Base-by-base conservation (phyloP, 305 asterid genomes). In the Stenogyne calaminthoides region DNA sequence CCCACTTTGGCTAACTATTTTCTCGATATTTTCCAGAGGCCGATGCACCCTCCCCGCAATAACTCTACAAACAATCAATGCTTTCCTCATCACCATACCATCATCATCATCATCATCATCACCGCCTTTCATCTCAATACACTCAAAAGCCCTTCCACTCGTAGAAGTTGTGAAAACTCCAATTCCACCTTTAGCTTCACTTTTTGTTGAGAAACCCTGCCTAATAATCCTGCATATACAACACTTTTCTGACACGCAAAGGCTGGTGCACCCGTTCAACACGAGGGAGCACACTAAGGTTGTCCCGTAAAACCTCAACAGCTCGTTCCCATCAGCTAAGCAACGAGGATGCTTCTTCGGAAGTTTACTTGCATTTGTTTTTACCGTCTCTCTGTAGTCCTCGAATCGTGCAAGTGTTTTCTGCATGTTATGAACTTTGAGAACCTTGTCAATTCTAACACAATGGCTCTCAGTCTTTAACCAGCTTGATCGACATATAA, bases 111-210 rank as follows among this genome's bases (percentile, higher is more conserved):
- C n/a, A n/a, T n/a, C n/a, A n/a, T n/a, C n/a, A n/a, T n/a, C 84
- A 0, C 72, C 84, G 9, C 70, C 87, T 7, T 29, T 9, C 65
- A 78, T 65, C 68, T 83, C 88, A 0, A 88, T 81, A 6, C 82
- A 87, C 66, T 92, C 96, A 37, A 86, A 86, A 29, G 98, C 96
- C 57, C 93, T 85, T 15, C 83, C 95, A 75, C 98, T 93, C 0
- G 98, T 93, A 16, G 95, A 86, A 25, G 98, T 82, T 0, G 97
- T 93, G 87, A 93, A 93, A 47, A 93, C 97, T 32, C 97, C 98
- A 0, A 93, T 65, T n/a, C 97, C 96, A 0, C 79, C 84, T 62
- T 84, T 89, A 1, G 84, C 69, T 29, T 88, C 97, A 73, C 85
- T 83, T 75, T 81, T 88, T 0, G 85, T 72, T 12, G 95, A 85